Base-by-base conservation (phyloP, 768 basidiomycete genomes). In the Tylopilus intermedius region DNA sequence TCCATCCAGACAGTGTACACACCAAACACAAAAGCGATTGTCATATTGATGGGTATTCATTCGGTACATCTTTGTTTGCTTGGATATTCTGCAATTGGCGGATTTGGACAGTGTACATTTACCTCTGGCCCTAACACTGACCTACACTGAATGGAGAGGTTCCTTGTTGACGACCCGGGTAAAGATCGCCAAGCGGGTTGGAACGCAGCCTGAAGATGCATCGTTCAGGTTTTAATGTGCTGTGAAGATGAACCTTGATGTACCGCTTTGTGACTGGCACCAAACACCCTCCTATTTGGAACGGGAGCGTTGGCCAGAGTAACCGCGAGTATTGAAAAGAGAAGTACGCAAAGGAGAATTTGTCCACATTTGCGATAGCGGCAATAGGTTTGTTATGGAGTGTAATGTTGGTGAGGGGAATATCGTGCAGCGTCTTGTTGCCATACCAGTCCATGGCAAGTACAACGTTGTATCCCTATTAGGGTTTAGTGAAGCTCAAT, bases 1-100 rank as follows among this genome's bases (percentile, higher is more conserved):
- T 74, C 79, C 1, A 76, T 94, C 54, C 69, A 71, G 57, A 97
- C 93, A 8, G 93, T 98, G 83, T 90, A 94, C 61, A 76, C 77
- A 24, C 71, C 77, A 1, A 73, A 84, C 51, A 42, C 53, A 33
- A 59, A 70, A 32, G 84, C 90, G 6, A 76, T 94, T 74, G 50
- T 71, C 5, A 77, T 94, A 37, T 67, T 97, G 9, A 56, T 70
- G 5, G 62, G 5, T 97, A 97, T 67, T 72, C 81, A 2, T 70
- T 79, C 7, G 74, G 67, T 1, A 67, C 90, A 9, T 87, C 81
- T 56, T 70, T 65, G 1, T 67, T 82, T 7, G 89, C 86, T 8
- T 94, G 91, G 90, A 49, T 57, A 26, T 67, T 73, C 18, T 66
- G 73, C 35, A 54, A 62, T 14, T 62, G 58, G 46, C 69, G 71